Conservation (phyloP, 805 yeast genomes). For the Metschnikowia bowlesiae region DNA sequence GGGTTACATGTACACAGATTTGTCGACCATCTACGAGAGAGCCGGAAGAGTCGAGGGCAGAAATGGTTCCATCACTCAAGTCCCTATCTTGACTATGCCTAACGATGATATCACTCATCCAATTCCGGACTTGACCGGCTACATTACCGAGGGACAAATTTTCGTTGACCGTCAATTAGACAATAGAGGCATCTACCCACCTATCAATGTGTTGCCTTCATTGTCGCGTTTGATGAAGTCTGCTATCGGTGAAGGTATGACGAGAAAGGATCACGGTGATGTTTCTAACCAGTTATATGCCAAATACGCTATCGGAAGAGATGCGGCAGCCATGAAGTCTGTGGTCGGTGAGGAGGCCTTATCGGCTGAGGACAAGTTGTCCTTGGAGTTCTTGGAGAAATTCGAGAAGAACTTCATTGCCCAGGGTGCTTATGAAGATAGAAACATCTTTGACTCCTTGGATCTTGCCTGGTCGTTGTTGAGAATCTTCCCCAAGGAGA, state of each 20-base stretch:
- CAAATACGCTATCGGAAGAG: conserved; percentile 98
- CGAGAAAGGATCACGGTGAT: conserved; percentile 99
- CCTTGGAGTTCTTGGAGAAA: conserved; percentile 95
- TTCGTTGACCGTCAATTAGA: conserved; percentile 93
- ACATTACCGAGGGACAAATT: conserved; percentile 98
- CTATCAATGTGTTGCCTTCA: conserved; percentile 96
- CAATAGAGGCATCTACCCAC: conserved; percentile 98
- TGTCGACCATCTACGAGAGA: conserved; percentile 97
- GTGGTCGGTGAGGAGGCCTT: conserved; percentile 99
- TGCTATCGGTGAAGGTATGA: conserved; percentile 99
- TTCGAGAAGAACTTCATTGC: conserved; percentile 92
- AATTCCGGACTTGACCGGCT: conserved; percentile 99
- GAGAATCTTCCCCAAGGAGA: conserved; percentile 98
- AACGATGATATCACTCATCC: conserved; percentile 99
- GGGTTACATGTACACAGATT: conserved; percentile 99
- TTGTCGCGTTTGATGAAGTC: conserved; percentile 97
- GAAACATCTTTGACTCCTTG: conserved; percentile 90
- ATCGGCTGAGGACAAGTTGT: conserved; percentile 94
- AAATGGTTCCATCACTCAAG: conserved; percentile 98
- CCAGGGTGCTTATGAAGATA: conserved; percentile 96
- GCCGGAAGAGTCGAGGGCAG: conserved; percentile 99
- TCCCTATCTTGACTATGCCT: conserved; percentile 99
- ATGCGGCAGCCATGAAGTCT: conserved; percentile 99
- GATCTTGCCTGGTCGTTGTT: conserved; percentile 98
- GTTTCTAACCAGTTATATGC: conserved; percentile 98